Percentiles rank a stretch among this genome's conserved stretches.
These are phyloP conservation scores for Podila epicladia DNA, from an alignment of 192 early-diverging fungal species.

Conservation along the genomic window DNA sequence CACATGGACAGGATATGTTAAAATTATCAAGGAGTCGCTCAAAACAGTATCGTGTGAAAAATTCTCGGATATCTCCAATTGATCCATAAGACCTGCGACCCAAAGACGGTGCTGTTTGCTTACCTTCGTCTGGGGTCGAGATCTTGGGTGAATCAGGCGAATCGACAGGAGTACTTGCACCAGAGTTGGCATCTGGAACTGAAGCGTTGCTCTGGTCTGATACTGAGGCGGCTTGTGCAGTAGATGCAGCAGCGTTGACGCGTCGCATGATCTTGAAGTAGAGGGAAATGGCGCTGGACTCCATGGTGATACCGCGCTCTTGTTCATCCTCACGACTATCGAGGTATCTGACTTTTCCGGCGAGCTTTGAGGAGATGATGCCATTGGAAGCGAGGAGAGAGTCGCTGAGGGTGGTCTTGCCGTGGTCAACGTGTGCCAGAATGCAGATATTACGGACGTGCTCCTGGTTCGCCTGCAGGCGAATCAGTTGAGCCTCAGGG, in stretches of 20 bases:
- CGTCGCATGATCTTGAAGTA: conserved; percentile 82
- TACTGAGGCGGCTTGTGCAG: conserved; percentile 6
- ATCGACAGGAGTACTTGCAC: background rate
- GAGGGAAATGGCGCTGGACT: conserved; percentile 94
- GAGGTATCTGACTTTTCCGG: conserved; percentile 95
- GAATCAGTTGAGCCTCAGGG: conserved; percentile 68
- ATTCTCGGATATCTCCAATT: too few species aligned
- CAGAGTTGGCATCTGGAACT: background rate
- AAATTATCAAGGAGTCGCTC: too few species aligned
- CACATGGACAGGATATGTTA: too few species aligned
- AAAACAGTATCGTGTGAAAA: too few species aligned
- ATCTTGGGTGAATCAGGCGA: background rate
- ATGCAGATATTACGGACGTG: conserved; percentile 98
- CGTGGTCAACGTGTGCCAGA: conserved; percentile 98
- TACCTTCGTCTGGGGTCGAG: too few species aligned
- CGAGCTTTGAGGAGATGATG: conserved; percentile 94
- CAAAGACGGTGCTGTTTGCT: too few species aligned
- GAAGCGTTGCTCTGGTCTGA: conserved; percentile 31
- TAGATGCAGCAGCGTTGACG: background rate
- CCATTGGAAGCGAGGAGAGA: conserved; percentile 97
- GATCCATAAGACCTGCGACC: too few species aligned
- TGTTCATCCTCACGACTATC: conserved; percentile 98
- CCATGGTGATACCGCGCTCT: conserved; percentile 99
- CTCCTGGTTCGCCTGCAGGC: conserved; percentile 72
- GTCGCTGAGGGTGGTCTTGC: conserved; percentile 98